Evolutionary conservation across 176 grass and related monocot species (phyloP), one percentile per base, ranked within the genome.

Genomic region (Bolboschoenus planiculmis): DNA sequence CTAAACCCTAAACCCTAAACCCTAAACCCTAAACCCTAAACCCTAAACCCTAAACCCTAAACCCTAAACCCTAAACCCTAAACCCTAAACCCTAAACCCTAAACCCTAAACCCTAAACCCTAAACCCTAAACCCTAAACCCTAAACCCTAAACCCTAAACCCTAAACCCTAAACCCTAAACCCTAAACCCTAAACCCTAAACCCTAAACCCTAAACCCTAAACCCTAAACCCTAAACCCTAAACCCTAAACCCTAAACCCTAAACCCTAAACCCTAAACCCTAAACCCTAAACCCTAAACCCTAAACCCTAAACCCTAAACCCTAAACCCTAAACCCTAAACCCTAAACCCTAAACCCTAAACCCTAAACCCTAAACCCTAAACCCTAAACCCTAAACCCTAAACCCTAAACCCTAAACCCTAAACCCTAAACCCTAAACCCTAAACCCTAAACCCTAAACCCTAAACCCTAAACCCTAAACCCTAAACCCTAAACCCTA

Each of bases 321-420:
- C 57, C 57, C 57, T 60, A 60, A 60, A 60, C 57, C 57, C 23
- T 29, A 60, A 55, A 79, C 75, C 75, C 57, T 60, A 60, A 60
- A 60, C 57, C 57, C 57, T 27, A 60, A 60, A 60, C 57, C 57
- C 57, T 27, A 60, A 60, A 60, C 57, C 57, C 57, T 29, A 60
- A 60, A 60, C 57, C 57, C 57, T 60, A 60, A 60, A 60, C 57
- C 57, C 57, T 60, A 60, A 60, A 60, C 23, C 23, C 57, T 27
- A 60, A 60, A 60, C 57, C 57, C 57, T 27, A 60, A 60, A 60
- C 57, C 57, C 57, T 60, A 60, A 60, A 60, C 57, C 23, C 57
- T 60, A 60, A 60, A 79, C 75, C 75, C 42, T 55, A 79, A 79
- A 79, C 75, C 75, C 75, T 79, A 79, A 79, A 79, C 74, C 74